phyloP scores from a whole-genome alignment of 1,139 yeast species.

The Zygoascus hellenicus region DNA sequence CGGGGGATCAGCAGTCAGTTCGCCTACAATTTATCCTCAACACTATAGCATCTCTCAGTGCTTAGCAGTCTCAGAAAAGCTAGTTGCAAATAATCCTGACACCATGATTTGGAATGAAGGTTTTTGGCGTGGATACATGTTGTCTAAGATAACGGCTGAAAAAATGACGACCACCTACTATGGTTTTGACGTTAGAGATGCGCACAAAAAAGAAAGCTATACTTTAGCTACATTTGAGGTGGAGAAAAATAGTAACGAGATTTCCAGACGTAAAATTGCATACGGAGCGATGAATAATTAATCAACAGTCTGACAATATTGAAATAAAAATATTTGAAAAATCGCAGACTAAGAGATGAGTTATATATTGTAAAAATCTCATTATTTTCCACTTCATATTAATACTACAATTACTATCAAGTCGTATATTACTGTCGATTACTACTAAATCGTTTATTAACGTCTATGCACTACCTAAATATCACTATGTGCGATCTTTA shows the following conservation, averaged over 20 bases:
- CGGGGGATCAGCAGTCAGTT: constrained; percentile 11
- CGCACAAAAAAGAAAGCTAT: background rate
- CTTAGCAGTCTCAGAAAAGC: constrained; percentile 1
- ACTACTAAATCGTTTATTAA: too few species aligned
- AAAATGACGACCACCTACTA: constrained; percentile 5
- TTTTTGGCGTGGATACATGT: constrained; percentile 9
- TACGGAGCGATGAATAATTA: too few species aligned
- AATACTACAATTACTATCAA: too few species aligned
- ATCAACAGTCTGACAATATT: too few species aligned
- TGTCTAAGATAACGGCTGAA: background rate
- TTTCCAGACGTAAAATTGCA: too few species aligned
- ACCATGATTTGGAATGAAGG: constrained; percentile 11
- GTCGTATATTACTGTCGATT: too few species aligned
- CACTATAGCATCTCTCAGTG: constrained; percentile 7
- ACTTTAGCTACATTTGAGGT: background rate
- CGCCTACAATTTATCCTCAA: constrained; percentile 12
- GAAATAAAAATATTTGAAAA: too few species aligned
- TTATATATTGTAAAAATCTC: too few species aligned
- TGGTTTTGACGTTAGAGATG: constrained; percentile 7
- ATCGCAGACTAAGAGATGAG: too few species aligned
- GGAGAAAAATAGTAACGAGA: background rate
- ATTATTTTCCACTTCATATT: too few species aligned
- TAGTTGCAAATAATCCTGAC: background rate
- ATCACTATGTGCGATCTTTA: too few species aligned
- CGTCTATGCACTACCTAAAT: too few species aligned